A percentile compares a stretch with the other conserved stretches of the same genome.
Evolutionary conservation across 2,329 filamentous ascomycete genomes (phyloP).

Genomic region (Pestalotiopsis sp.): DNA sequence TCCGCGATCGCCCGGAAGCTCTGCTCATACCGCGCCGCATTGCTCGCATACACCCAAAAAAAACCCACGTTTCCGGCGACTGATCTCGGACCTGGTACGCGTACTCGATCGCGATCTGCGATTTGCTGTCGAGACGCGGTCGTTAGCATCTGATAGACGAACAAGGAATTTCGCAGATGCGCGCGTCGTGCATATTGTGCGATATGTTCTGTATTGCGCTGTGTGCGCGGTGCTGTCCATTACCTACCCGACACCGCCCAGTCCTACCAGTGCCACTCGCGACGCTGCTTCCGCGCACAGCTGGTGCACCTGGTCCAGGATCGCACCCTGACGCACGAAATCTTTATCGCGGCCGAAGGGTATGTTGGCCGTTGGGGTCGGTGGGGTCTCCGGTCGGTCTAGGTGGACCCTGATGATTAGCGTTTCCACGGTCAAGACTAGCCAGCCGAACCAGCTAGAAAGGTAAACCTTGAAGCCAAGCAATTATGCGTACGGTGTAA

Average conservation of each 20-base stretch:
- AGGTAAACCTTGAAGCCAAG: too few species aligned
- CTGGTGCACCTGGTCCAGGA: slow-evolving; percentile 16
- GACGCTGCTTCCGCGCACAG: slow-evolving; percentile 13
- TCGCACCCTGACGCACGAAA: slow-evolving; percentile 1
- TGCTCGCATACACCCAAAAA: not conserved
- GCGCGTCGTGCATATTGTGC: too few species aligned
- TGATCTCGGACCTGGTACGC: not conserved
- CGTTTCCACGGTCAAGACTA: too few species aligned
- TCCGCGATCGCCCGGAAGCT: slow-evolving; percentile 32
- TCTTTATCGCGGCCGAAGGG: slow-evolving; percentile 11
- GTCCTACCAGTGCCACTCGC: slow-evolving; percentile 17
- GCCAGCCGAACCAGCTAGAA: too few species aligned
- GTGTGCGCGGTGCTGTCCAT: too few species aligned
- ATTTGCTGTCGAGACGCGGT: slow-evolving; percentile 11
- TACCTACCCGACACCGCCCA: slow-evolving; percentile 17
- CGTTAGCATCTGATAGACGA: not conserved
- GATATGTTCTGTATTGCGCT: too few species aligned
- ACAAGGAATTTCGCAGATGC: too few species aligned
- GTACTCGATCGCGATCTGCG: slow-evolving; percentile 18
- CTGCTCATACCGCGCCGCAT: slow-evolving; percentile 25
- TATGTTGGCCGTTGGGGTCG: not conserved
- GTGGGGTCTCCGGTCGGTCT: slow-evolving; percentile 7
- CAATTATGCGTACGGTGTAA: too few species aligned
- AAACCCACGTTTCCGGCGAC: not conserved
- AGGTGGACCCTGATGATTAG: not conserved